A percentile compares a stretch with the other conserved stretches of the same genome.
These are phyloP conservation scores for Tympanopsis confertula DNA, from an alignment of 2,329 filamentous ascomycete species.

Conservation along the genomic window DNA sequence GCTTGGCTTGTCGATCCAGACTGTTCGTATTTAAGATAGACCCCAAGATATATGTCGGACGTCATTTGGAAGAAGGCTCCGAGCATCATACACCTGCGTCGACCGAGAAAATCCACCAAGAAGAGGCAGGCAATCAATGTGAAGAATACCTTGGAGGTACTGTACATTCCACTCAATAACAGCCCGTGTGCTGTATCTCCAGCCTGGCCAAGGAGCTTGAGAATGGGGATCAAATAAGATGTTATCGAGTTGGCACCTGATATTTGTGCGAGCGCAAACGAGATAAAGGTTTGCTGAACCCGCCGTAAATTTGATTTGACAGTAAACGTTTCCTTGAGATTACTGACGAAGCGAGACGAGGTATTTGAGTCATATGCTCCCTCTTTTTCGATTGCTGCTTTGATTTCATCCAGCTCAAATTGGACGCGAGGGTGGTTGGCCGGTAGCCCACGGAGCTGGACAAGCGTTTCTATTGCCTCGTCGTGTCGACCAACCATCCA, in stretches of 20 bases:
- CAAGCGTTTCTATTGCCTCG: slow-evolving; percentile 13
- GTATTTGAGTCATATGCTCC: slow-evolving; percentile 1
- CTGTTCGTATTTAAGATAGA: slow-evolving; percentile 22
- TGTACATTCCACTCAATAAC: slow-evolving; percentile 28
- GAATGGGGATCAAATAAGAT: slow-evolving; percentile 27
- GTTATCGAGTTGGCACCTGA: slow-evolving; percentile 31
- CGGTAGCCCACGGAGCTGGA: slow-evolving; percentile 16
- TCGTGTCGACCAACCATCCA: slow-evolving; percentile 13
- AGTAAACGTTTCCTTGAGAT: slow-evolving; percentile 20
- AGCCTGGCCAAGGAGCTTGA: slow-evolving; percentile 20
- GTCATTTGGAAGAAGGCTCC: slow-evolving; percentile 23
- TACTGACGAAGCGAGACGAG: slow-evolving; percentile 3
- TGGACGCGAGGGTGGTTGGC: slow-evolving; percentile 13
- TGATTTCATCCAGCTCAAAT: slow-evolving; percentile 14
- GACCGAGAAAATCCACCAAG: slow-evolving; percentile 29
- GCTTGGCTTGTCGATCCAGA: slow-evolving; percentile 9
- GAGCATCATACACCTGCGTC: slow-evolving; percentile 21
- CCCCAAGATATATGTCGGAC: slow-evolving; percentile 25
- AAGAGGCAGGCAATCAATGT: slow-evolving; percentile 27
- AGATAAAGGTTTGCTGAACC: slow-evolving; percentile 22
- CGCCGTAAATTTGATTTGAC: slow-evolving; percentile 25
- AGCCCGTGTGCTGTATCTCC: slow-evolving; percentile 17
- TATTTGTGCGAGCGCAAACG: slow-evolving; percentile 26
- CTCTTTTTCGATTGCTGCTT: too few species aligned
- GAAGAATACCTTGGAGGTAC: slow-evolving; percentile 27